Percentiles rank a stretch among this genome's conserved stretches.
phyloP scores from a whole-genome alignment of 2,329 filamentous ascomycete genomes.

The Arthrobotrys sinensis region DNA sequence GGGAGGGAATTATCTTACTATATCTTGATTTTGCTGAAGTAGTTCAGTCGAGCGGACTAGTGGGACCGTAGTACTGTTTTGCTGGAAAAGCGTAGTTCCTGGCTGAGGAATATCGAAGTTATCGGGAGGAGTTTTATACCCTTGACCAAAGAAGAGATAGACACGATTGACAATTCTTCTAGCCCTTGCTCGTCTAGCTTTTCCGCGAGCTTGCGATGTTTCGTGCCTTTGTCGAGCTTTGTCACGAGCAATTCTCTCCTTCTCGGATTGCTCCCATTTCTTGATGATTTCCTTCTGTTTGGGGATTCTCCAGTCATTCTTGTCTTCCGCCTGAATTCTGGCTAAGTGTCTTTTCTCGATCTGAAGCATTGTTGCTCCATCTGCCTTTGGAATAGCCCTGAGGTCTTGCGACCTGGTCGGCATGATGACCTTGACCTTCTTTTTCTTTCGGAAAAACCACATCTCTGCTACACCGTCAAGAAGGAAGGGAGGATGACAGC shows the following conservation, averaged over 20 bases:
- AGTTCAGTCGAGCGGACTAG: too few relatives aligned
- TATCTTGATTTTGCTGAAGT: background rate
- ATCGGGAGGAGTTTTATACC: background rate
- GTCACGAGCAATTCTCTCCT: background rate
- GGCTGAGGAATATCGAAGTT: background rate
- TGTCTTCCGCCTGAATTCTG: background rate
- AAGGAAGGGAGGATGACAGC: background rate
- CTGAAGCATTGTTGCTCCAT: background rate
- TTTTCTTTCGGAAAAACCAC: background rate
- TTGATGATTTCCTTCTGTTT: background rate
- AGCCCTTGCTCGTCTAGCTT: background rate
- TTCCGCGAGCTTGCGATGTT: background rate
- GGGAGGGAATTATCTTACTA: background rate
- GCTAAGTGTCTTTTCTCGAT: conserved; percentile 6
- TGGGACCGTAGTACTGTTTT: background rate
- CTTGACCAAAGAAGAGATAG: background rate
- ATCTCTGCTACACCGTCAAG: too few relatives aligned
- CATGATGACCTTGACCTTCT: background rate
- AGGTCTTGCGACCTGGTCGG: conserved; percentile 5
- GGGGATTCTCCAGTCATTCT: background rate
- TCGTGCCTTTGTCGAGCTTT: background rate
- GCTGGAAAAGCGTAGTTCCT: background rate
- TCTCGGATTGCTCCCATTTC: background rate
- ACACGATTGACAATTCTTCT: background rate
- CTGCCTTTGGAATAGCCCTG: background rate